Conservation (phyloP, 106 monocot species). For the Posidonia australis region DNA sequence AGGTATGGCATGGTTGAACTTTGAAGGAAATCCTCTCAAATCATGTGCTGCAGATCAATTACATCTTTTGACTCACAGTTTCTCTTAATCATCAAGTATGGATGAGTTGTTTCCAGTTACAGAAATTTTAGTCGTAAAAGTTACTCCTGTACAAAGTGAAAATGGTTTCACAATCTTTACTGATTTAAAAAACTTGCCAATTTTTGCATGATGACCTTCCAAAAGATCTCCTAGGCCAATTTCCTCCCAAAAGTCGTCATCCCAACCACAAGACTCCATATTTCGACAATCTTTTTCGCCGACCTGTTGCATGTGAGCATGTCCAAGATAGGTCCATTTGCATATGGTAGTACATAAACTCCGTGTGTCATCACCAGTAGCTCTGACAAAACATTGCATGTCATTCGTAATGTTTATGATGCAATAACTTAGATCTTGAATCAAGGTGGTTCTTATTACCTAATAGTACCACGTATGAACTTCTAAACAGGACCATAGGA, state of each 20-base stretch:
- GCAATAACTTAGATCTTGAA: not conserved
- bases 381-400: constrained; percentile 30
- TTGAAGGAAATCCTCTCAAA: not conserved
- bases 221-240: constrained; percentile 85
- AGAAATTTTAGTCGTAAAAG: not conserved
- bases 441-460: not conserved
- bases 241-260: constrained; percentile 93
- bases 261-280: constrained; percentile 98
- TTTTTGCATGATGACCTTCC: constrained; percentile 88
- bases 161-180: not conserved
- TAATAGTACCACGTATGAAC: not conserved
- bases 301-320: constrained; percentile 69
- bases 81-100: not conserved
- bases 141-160: not conserved
- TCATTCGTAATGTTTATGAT: not conserved
- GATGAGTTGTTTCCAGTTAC: no score
- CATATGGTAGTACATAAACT: constrained; percentile 95
- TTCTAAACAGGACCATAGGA: no score
- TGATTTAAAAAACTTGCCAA: constrained; percentile 40
- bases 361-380: constrained; percentile 96
- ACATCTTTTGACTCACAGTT: not conserved
- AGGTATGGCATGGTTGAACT: not conserved
- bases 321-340: constrained; percentile 98
- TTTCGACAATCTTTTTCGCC: constrained; percentile 44
- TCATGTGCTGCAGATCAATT: no score